phyloP scores from a whole-genome alignment of 192 early-diverging fungal genomes.

The Phycomyces nitens region DNA sequence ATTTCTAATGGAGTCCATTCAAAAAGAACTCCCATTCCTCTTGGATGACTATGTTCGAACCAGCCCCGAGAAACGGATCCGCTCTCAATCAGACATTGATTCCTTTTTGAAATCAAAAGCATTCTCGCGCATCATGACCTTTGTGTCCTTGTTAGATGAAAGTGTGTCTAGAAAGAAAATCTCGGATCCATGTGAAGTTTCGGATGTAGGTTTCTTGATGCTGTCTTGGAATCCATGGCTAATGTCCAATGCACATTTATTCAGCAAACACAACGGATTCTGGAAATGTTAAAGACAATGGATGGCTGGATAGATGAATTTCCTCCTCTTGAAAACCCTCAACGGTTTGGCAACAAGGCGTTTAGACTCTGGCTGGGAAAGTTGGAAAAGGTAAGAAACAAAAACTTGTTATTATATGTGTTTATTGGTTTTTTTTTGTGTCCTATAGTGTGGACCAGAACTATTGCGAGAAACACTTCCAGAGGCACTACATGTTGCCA shows the following conservation, averaged over 20 bases:
- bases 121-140: slow-evolving; percentile 65
- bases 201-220: slow-evolving; percentile 41
- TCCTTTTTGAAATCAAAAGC: slow-evolving; percentile 63
- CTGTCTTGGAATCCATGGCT: neutral
- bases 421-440: neutral
- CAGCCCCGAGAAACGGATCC: slow-evolving; percentile 57
- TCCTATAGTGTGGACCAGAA: neutral
- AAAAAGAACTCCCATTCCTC: too few species aligned
- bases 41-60: slow-evolving; percentile 34
- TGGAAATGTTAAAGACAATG: slow-evolving; percentile 64
- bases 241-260: neutral
- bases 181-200: slow-evolving; percentile 51
- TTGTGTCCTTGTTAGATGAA: slow-evolving; percentile 69
- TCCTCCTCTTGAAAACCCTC: slow-evolving; percentile 67
- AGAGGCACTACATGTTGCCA: slow-evolving; percentile 39
- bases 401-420: neutral
- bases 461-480: slow-evolving; percentile 39
- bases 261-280: slow-evolving; percentile 44
- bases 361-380: slow-evolving; percentile 77
- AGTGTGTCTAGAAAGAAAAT: slow-evolving; percentile 63
- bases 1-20: too few species aligned
- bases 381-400: slow-evolving; percentile 41
- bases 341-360: slow-evolving; percentile 90
- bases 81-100: slow-evolving; percentile 49
- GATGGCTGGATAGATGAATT: slow-evolving; percentile 70